Percentiles rank a stretch among this genome's conserved stretches.
Evolutionary conservation across 208 protist species (phyloP).

Genomic region (Wallacemonas sp.): DNA sequence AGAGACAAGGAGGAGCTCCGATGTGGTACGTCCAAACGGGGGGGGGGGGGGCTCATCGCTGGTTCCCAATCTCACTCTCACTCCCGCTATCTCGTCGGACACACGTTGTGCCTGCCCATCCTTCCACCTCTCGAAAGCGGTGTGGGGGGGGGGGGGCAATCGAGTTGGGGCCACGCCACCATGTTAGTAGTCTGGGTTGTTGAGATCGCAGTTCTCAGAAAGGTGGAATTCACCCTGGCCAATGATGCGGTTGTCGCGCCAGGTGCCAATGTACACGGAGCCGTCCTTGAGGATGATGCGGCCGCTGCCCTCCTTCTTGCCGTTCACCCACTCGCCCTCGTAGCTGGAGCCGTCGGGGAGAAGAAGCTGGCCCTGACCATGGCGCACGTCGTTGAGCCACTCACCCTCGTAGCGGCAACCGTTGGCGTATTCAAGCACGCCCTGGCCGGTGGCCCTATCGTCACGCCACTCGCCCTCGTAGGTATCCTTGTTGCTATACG

Average conservation of each 20-base stretch:
- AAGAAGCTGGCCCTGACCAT: conserved; percentile 81
- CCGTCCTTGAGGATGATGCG: conserved; percentile 92
- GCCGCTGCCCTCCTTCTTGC: conserved; percentile 89
- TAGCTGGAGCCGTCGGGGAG: conserved; percentile 88
- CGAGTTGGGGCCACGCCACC: no score
- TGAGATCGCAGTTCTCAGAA: conserved; percentile 89
- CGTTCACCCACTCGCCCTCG: conserved; percentile 81
- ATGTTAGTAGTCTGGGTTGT: conserved; percentile 91
- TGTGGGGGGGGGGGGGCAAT: not conserved
- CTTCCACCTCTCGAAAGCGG: not conserved
- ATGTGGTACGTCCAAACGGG: no score
- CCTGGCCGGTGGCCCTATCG: conserved; percentile 81
- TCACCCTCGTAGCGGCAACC: conserved; percentile 90
- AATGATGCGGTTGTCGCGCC: conserved; percentile 87
- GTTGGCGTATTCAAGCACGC: conserved; percentile 89
- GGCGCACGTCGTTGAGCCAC: conserved; percentile 82
- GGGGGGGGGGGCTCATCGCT: no score
- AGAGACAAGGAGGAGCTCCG: no score
- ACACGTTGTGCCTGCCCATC: not conserved
- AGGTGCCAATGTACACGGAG: conserved; percentile 82
- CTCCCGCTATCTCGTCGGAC: not conserved
- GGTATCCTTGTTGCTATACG: conserved; percentile 91
- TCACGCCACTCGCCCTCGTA: conserved; percentile 91
- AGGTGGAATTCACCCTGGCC: conserved; percentile 89
- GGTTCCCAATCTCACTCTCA: not conserved